Evolutionary conservation across 306 rosid species (phyloP), one percentile per base, ranked within the genome.

Genomic region (Vicia faba): DNA sequence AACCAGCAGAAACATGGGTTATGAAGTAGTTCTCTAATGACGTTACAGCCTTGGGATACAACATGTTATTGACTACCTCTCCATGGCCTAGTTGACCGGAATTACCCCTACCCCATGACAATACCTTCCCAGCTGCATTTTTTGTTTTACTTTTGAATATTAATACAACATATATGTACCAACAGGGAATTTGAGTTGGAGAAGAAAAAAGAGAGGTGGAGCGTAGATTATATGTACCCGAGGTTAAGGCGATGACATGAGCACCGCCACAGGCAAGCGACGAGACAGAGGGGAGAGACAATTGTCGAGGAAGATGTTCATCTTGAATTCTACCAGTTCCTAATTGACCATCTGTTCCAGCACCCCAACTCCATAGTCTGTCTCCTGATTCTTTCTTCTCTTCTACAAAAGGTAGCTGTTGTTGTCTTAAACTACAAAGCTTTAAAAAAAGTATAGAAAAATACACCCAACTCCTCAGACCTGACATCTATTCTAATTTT

Each of bases 311-410:
- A 39, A 79, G 36, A 61, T 44, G 71, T 40, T 86, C 83, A 54
- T 89, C 99, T 2, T 86, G 82, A 63, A 83, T 88, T 19, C 13
- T 72, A 5, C 70, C 82, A 2, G 87, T 88, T 43, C 91, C 87
- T 18, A 90, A 86, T 57, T 93, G 98, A 20, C 90, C 95, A 29
- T 93, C 97, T 0, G 95, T 90, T 75, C 99, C 97, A 23, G 99
- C 99, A 35, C 99, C 99, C 96, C 97, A 90, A 83, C 96, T 88
- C 99, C 97, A 88, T 55, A 89, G 16, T 68, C 78, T 41, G 67
- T 82, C 79, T 1, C 23, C 2, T 43, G 51, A 9, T 64, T 41
- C 14, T 7, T 71, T 59, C 29, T 40, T 66, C 49, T 77, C 75
- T 31, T 31, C 35, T 31, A 31, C 35, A 31, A 31, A 31, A 31